Evolutionary conservation across 1,284 basidiomycete genomes (phyloP).

Genomic region (Ganoderma meredithae): DNA sequence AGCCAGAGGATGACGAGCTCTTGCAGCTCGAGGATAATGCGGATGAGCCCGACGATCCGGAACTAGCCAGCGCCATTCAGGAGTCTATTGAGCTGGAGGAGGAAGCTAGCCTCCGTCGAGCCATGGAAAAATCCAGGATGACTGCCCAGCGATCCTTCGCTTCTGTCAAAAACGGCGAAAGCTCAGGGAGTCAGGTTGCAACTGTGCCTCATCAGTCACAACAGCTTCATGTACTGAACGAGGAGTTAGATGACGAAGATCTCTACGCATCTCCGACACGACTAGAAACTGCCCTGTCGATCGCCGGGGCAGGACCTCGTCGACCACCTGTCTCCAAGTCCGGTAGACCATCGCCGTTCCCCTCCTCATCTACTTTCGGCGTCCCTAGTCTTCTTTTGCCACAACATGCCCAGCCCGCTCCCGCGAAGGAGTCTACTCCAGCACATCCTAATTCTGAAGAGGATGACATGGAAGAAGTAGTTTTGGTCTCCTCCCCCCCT

Average conservation of each 20-base stretch:
- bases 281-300: conserved; percentile 68
- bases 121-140: conserved; percentile 42
- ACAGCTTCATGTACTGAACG: conserved; percentile 20
- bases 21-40: conserved; percentile 18
- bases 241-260: conserved; percentile 44
- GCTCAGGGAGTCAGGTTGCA: conserved; percentile 23
- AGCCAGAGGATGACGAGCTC: conserved; percentile 58
- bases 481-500: conserved; percentile 15
- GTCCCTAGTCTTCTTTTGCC: conserved; percentile 35
- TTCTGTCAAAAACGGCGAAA: conserved; percentile 31
- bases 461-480: conserved; percentile 56
- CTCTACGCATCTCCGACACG: conserved; percentile 59
- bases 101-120: conserved; percentile 39
- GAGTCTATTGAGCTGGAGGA: conserved; percentile 57
- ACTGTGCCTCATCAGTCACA: conserved; percentile 17
- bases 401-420: conserved; percentile 1
- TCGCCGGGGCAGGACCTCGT: conserved; percentile 59
- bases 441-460: conserved; percentile 38
- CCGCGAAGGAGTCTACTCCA: background rate
- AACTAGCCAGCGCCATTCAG: conserved; percentile 65
- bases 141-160: conserved; percentile 11
- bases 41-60: conserved; percentile 53
- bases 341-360: conserved; percentile 6
- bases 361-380: conserved; percentile 31
- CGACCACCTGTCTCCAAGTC: conserved; percentile 25